Evolutionary conservation across 192 early-diverging fungal genomes (phyloP).

Genomic region (Rhizophagus clarus): DNA sequence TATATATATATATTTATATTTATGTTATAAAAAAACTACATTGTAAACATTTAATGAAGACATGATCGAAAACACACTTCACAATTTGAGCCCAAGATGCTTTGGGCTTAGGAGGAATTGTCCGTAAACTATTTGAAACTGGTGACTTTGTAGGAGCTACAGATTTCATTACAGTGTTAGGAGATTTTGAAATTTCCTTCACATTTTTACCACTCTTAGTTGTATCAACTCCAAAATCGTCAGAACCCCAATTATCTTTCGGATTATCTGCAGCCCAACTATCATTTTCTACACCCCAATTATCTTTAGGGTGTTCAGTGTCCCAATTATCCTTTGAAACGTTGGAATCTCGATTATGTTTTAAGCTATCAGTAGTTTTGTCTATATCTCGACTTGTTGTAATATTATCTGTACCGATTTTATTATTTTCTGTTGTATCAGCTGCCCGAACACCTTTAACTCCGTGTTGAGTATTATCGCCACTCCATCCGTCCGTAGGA

Average conservation of each 20-base stretch:
- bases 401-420: not conserved
- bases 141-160: slow-evolving; percentile 20
- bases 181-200: not conserved
- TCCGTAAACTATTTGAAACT: slow-evolving; percentile 39
- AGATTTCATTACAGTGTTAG: slow-evolving; percentile 27
- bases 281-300: slow-evolving; percentile 21
- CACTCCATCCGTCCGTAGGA: slow-evolving; percentile 3
- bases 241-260: slow-evolving; percentile 21
- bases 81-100: slow-evolving; percentile 68
- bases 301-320: slow-evolving; percentile 8
- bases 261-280: not conserved
- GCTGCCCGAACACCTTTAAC: not conserved
- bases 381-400: not conserved
- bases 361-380: not conserved
- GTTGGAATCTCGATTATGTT: not conserved
- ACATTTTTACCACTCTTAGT: slow-evolving; percentile 4
- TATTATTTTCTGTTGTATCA: not conserved
- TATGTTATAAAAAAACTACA: not conserved
- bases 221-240: not conserved
- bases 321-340: slow-evolving; percentile 15
- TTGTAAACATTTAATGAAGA: not conserved
- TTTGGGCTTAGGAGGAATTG: slow-evolving; percentile 43
- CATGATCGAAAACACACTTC: slow-evolving; percentile 48
- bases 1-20: no score
- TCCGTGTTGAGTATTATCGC: not conserved